Conservation (phyloP, 495 filamentous ascomycete species). For the Penicillium nucicola region DNA sequence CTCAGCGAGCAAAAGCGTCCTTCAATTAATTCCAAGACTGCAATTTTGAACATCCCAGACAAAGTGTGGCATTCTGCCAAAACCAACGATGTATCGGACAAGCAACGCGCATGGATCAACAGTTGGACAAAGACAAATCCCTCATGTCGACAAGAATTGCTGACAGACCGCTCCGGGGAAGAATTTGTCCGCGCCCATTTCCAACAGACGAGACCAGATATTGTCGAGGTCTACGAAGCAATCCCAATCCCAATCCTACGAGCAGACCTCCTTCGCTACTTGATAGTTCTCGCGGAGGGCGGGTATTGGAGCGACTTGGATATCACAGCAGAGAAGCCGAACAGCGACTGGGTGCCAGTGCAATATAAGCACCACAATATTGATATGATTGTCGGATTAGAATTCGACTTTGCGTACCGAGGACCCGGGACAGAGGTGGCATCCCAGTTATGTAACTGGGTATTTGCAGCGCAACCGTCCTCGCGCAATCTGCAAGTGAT, state of each 20-base stretch:
- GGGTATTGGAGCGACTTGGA: constrained; percentile 59
- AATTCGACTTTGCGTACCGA: constrained; percentile 34
- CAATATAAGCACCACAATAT: constrained; percentile 34
- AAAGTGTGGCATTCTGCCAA: constrained; percentile 28
- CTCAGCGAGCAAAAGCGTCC: neutral
- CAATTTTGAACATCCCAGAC: constrained; percentile 11
- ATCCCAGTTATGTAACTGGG: constrained; percentile 42
- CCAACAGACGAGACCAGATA: constrained; percentile 29
- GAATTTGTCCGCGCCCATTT: constrained; percentile 30
- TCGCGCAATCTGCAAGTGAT: constrained; percentile 30
- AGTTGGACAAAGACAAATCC: constrained; percentile 30
- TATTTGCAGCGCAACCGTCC: constrained; percentile 30
- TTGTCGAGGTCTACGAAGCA: constrained; percentile 38
- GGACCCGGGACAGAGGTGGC: constrained; percentile 29
- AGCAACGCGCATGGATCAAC: constrained; percentile 19
- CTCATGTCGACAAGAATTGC: constrained; percentile 25
- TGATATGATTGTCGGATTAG: constrained; percentile 43
- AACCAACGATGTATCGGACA: constrained; percentile 10
- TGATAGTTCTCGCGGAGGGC: constrained; percentile 56
- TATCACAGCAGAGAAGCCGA: constrained; percentile 48
- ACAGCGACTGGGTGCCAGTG: constrained; percentile 50
- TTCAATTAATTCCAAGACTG: neutral
- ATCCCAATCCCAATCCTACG: constrained; percentile 47
- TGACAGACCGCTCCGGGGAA: constrained; percentile 27
- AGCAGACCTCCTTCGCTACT: constrained; percentile 57